Evolutionary conservation across 2,329 filamentous ascomycete genomes (phyloP).

Genomic region (Pyrenochaeta sp.): DNA sequence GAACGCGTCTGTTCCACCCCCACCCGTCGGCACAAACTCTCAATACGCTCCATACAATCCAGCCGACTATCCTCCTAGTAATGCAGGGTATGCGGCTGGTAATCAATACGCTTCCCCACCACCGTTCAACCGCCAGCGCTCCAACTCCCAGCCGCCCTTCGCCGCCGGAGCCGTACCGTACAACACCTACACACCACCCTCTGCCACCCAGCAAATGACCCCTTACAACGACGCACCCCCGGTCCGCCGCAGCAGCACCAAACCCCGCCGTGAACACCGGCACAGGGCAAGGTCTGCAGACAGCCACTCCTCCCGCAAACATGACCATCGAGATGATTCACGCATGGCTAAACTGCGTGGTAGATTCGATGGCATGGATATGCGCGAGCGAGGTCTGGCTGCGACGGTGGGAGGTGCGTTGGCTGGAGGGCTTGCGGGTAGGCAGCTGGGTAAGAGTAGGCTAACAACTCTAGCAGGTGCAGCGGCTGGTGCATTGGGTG

Average conservation of each 20-base stretch:
- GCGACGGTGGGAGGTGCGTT: constrained; percentile 50
- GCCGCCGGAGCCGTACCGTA: constrained; percentile 21
- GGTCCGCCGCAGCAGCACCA: constrained; percentile 36
- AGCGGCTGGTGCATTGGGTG: constrained; percentile 44
- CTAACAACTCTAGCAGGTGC: constrained; percentile 48
- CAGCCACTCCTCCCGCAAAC: constrained; percentile 41
- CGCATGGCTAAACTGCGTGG: constrained; percentile 42
- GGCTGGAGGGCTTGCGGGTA: constrained; percentile 46
- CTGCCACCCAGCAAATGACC: constrained; percentile 23
- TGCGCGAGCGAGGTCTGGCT: constrained; percentile 41
- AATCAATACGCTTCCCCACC: constrained; percentile 40
- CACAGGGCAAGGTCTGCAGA: constrained; percentile 49
- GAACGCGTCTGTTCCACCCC: constrained; percentile 29
- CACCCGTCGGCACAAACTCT: constrained; percentile 28
- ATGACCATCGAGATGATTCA: constrained; percentile 38
- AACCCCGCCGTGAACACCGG: constrained; percentile 30
- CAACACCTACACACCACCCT: constrained; percentile 22
- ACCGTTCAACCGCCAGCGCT: constrained; percentile 44
- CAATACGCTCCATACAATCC: constrained; percentile 42
- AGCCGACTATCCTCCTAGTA: constrained; percentile 34
- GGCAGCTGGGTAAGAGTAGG: constrained; percentile 40
- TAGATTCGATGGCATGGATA: constrained; percentile 45
- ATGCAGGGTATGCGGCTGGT: constrained; percentile 23
- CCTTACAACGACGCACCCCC: constrained; percentile 33
- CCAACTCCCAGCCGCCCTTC: constrained; percentile 43